Base-by-base conservation (phyloP, 75 land plant genomes). In the Larix kaempferi region DNA sequence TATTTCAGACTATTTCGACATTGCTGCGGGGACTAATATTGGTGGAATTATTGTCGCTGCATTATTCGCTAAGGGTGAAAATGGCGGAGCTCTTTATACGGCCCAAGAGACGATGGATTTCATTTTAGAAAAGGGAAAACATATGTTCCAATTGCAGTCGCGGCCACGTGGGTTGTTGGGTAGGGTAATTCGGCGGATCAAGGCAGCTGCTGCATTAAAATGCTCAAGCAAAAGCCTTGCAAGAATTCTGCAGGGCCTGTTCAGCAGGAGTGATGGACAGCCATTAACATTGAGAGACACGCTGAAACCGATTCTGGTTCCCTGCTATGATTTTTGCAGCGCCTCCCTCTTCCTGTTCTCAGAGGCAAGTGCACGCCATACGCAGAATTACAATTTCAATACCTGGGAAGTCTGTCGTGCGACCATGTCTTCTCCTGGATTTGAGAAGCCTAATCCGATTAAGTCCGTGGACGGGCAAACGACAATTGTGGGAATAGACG, bases 401-500 rank as follows among this genome's bases (percentile, higher is more conserved):
- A 71, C 80, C 13, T 83, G 85, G 85, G 85, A 83, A 61, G 66
- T 83, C 57, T 83, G 85, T 64, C 82, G 83, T 19, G 85, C 85
- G 8, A 83, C 85, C 56, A 52, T 72, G 16, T 83, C 83, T 4
- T 67, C 76, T 15, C 85, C 85, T 2, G 76, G 84, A 27, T 80
- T 83, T 41, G 81, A 75, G 65, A 69, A 81, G 11, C 83, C 85
- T 6, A 59, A 59, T 6, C 37, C 71, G 21, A 59, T 83, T 19
- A 56, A 67, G 13, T 83, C 85, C 8, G 74, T 83, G 13, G 78
- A 83, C 41, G 85, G 85, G 3, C 81, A 76, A 26, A 80, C 82
- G 16, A 41, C 76, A 27, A 80, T 74, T 65, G 81, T 83, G 3
- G 85, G 78, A 19, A 67, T 83, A 1, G 85, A 83, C 17, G 85